Conservation (phyloP, 371 early-diverging fungal genomes). For the Nematocida minor region DNA sequence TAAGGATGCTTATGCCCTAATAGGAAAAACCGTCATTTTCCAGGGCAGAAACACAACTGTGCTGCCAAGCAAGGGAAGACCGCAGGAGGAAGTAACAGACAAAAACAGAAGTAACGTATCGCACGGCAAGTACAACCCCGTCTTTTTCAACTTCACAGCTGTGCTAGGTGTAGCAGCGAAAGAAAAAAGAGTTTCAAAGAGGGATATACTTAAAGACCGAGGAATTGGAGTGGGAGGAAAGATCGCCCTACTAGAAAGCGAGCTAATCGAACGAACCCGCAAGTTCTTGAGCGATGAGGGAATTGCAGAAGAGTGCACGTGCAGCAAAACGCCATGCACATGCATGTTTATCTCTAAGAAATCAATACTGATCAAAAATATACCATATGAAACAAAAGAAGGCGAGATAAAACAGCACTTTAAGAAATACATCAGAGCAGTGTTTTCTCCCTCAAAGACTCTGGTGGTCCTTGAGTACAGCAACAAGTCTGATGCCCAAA, state of each 20-base stretch:
- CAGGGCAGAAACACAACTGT: conserved; percentile 51
- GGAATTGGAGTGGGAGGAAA: conserved; percentile 60
- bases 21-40: conserved; percentile 28
- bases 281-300: conserved; percentile 58
- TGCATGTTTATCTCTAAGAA: conserved; percentile 48
- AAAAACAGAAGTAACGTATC: conserved; percentile 30
- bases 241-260: conserved; percentile 62
- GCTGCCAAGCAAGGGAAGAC: conserved; percentile 46
- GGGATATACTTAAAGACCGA: conserved; percentile 56
- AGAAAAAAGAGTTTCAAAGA: conserved; percentile 48
- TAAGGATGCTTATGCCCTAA: conserved; percentile 12
- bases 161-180: conserved; percentile 59
- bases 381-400: conserved; percentile 30
- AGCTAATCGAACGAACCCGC: conserved; percentile 63
- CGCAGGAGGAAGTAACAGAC: background rate
- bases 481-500: conserved; percentile 55
- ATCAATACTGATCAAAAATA: conserved; percentile 21
- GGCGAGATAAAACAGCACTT: conserved; percentile 35
- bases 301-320: conserved; percentile 27
- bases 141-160: conserved; percentile 65
- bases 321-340: conserved; percentile 4
- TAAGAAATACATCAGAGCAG: conserved; percentile 4
- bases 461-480: conserved; percentile 62
- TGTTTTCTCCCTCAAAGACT: conserved; percentile 59
- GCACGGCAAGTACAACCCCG: conserved; percentile 56